These are phyloP conservation scores for Cyamopsis tetragonoloba DNA, from an alignment of 306 rosid genomes.

Conservation along the genomic window DNA sequence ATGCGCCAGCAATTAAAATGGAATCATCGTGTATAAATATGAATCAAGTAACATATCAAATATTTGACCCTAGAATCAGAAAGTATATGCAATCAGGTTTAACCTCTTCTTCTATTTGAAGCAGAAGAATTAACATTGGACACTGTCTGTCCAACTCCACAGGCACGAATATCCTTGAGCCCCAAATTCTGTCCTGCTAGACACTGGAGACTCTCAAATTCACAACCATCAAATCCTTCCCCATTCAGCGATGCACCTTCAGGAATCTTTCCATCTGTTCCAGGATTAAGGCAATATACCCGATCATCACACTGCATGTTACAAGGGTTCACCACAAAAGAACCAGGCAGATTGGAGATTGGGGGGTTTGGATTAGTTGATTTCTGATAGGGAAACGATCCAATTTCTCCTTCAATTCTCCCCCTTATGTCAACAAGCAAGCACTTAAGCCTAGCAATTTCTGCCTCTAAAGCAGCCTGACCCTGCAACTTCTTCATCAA, in stretches of 20 bases:
- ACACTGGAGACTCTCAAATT: constrained; percentile 78
- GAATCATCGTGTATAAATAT: background rate
- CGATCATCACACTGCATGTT: constrained; percentile 81
- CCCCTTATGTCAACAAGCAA: constrained; percentile 97
- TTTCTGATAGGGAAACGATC: constrained; percentile 85
- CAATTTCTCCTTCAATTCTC: constrained; percentile 96
- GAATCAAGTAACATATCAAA: background rate
- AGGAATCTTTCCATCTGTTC: constrained; percentile 48
- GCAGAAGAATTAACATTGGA: constrained; percentile 43
- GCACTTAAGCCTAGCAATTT: constrained; percentile 86
- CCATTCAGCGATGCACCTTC: constrained; percentile 42
- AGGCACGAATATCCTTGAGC: constrained; percentile 49
- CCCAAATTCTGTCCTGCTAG: constrained; percentile 55
- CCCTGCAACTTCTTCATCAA: constrained; percentile 82
- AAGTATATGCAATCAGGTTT: background rate
- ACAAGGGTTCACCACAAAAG: constrained; percentile 79
- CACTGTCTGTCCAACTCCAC: constrained; percentile 49
- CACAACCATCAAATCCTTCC: constrained; percentile 65
- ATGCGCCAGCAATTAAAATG: background rate
- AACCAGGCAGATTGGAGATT: constrained; percentile 31
- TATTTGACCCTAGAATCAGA: background rate
- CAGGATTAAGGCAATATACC: constrained; percentile 63
- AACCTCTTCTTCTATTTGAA: constrained; percentile 63
- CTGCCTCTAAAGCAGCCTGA: constrained; percentile 88
- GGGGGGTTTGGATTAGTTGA: constrained; percentile 39